These are phyloP conservation scores for Pseudogymnoascus sp. DNA, from an alignment of 2,329 filamentous ascomycete species.

Conservation along the genomic window DNA sequence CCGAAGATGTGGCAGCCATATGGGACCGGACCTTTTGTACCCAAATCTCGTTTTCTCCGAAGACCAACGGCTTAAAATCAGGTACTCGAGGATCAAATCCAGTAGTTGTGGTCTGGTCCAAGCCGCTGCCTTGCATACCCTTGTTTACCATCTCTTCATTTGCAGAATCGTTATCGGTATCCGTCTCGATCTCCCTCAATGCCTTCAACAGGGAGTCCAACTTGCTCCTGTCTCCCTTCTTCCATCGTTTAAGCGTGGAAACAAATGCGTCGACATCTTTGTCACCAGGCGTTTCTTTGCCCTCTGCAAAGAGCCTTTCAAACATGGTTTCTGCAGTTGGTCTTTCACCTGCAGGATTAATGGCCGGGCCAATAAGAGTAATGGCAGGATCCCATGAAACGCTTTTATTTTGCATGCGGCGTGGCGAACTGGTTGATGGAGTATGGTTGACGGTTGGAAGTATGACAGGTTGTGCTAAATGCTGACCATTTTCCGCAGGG, in stretches of 20 bases:
- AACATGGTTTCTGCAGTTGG: neutral
- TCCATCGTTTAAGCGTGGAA: neutral
- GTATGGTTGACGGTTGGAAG: neutral
- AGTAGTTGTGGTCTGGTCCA: neutral
- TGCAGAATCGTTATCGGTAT: neutral
- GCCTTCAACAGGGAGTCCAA: neutral
- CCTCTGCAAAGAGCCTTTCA: neutral
- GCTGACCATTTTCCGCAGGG: neutral
- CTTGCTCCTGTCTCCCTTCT: constrained; percentile 3
- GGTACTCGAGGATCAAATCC: neutral
- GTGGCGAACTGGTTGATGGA: neutral
- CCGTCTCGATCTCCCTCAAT: neutral
- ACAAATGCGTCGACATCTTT: neutral
- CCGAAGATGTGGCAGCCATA: neutral
- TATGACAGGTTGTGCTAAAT: neutral
- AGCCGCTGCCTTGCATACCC: neutral
- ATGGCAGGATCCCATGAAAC: constrained; percentile 4
- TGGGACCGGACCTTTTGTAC: neutral
- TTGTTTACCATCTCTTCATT: neutral
- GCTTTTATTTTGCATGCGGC: neutral
- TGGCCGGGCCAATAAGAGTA: neutral
- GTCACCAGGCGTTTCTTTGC: neutral
- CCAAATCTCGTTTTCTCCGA: neutral
- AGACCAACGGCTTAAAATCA: neutral
- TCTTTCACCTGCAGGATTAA: neutral